Base-by-base conservation (phyloP, 139 green algal species). In the Nannochloris sp. region DNA sequence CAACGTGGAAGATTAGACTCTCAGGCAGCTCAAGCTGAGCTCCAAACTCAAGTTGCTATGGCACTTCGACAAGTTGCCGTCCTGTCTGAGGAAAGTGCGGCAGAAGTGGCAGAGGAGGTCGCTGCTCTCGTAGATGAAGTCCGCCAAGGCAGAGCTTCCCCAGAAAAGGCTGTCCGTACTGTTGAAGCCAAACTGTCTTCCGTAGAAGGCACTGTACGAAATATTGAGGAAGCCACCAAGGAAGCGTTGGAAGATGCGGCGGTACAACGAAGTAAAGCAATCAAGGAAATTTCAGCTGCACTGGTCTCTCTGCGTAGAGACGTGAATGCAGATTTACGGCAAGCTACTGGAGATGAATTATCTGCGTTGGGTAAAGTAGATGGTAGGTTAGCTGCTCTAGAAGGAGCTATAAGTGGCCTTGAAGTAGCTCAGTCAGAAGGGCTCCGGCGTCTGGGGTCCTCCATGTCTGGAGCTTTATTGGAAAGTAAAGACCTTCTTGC, bases 131-230 rank as follows among this genome's bases (percentile, higher is more conserved):
- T 73, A 32, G 24, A 61, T n/a, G 35, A 37, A 54, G 14, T 65
- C 54, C 47, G 70, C 61, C 8, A 29, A 45, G 33, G 30, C 10
- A 51, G 13, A 23, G 14, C 42, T 2, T 25, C 44, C 29, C 19
- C 54, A 34, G 46, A 33, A 47, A 59, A 56, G 19, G 27, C 66
- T n/a, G n/a, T n/a, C n/a, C n/a, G n/a, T n/a, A n/a, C n/a, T n/a
- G n/a, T 83, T 31, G 77, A 83, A 29, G 70, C 36, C 32, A 83
- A 83, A 55, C 54, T 83, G 42, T 65, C 61, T 4, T 67, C 68
- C 2, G 29, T 83, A 51, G 77, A 83, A 63, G 64, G 73, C 29
- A 76, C 62, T 29, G 60, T 79, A 15, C 2, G 15, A 7, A 35
- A 29, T 54, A 27, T 34, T 57, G 62, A 60, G 33, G 25, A 23